A percentile compares a stretch with the other conserved stretches of the same genome.
These are phyloP conservation scores for Suillus paluster DNA, from an alignment of 768 basidiomycete species.

Conservation along the genomic window DNA sequence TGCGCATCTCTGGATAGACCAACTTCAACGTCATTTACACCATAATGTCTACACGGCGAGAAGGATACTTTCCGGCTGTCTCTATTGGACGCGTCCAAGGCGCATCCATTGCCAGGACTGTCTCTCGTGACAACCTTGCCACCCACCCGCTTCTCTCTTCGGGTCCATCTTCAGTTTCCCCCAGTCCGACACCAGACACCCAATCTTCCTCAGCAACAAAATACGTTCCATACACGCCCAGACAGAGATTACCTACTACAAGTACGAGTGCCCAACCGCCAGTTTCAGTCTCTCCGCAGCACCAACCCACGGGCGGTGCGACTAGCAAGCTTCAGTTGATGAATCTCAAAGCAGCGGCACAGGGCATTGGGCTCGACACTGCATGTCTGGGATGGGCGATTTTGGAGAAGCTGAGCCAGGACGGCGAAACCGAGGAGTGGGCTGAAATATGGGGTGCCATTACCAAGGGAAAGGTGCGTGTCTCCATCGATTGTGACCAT, in stretches of 20 bases:
- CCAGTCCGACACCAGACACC: constrained; percentile 30
- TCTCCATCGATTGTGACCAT: background rate
- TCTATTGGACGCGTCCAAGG: constrained; percentile 60
- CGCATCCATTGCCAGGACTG: constrained; percentile 42
- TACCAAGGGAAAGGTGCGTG: constrained; percentile 66
- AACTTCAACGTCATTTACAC: background rate
- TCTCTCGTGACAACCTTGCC: constrained; percentile 58
- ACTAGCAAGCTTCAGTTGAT: constrained; percentile 72
- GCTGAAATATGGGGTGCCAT: constrained; percentile 68
- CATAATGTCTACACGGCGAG: constrained; percentile 42
- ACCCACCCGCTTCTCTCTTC: constrained; percentile 72
- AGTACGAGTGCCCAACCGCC: constrained; percentile 46
- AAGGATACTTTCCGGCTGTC: constrained; percentile 49
- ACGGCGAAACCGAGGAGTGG: constrained; percentile 65
- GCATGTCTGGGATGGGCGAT: constrained; percentile 77
- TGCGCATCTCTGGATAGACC: background rate
- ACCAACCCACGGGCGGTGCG: constrained; percentile 58
- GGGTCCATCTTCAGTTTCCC: constrained; percentile 29
- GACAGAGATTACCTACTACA: constrained; percentile 62
- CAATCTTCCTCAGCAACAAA: constrained; percentile 38
- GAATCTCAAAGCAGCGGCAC: constrained; percentile 74
- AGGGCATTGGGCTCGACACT: constrained; percentile 66
- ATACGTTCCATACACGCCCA: constrained; percentile 80
- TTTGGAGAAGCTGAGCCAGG: constrained; percentile 67
- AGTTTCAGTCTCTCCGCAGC: constrained; percentile 41